Evolutionary conservation across 2,329 filamentous ascomycete species (phyloP), one percentile per base, ranked within the genome.

Genomic region (Fusarium cyanostomum): DNA sequence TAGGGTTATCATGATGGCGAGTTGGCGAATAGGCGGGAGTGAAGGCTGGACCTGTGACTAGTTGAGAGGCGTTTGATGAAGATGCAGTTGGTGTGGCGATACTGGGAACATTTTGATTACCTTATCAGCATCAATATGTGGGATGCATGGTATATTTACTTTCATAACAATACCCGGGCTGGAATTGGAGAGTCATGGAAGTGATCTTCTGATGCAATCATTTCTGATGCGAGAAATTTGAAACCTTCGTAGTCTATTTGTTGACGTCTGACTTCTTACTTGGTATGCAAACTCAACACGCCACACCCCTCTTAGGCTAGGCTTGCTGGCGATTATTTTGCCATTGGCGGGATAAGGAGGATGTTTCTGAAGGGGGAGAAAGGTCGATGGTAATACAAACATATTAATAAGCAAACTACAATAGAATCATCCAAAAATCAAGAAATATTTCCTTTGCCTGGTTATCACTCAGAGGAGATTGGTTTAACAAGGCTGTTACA

Each of bases 1-100:
- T 75, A 43, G 75, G 74, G 2, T 45, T 76, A 41, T 67, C 72
- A 15, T 72, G 52, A 74, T 42, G 49, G 7, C 12, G 28, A 9
- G 9, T 33, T 18, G 37, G 26, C 21, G 26, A 42, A 41, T 12
- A 34, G 34, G 27, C 30, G 42, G 35, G 41, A 33, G 43, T 42
- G 42, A 48, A 18, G 18, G 28, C 30, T 33, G 24, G 35, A 35
- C 24, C 37, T 34, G 28, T 16, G 42, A 49, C 44, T 31, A 46
- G 35, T 21, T 57, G 35, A 21, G 30, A 43, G 41, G 33, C 21
- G 37, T 52, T 52, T 33, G 26, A 52, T 24, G 42, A 10, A 18
- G 54, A 49, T 41, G 34, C 21, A 31, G 28, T 43, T 52, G 48
- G 45, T 26, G 59, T 50, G 48, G 27, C 51, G 50, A 46, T 52